Percentiles rank a stretch among this genome's conserved stretches.
These are phyloP conservation scores for Phascolomyces articulosus DNA, from an alignment of 371 early-diverging fungal species.

Conservation along the genomic window DNA sequence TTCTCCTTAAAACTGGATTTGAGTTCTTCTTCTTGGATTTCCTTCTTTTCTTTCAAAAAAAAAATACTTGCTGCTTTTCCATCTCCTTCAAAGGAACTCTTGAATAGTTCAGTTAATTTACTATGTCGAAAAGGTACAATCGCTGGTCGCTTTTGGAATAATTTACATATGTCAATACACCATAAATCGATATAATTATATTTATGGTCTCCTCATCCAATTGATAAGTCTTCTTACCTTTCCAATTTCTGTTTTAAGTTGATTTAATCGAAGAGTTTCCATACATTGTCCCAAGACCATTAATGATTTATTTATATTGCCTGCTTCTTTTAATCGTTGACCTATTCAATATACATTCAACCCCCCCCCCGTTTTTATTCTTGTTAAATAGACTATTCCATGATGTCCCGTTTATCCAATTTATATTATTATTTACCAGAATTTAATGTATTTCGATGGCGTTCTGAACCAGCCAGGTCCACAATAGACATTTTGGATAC, in stretches of 20 bases:
- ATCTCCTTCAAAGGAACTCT: constrained; percentile 69
- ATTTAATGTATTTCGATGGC: constrained; percentile 80
- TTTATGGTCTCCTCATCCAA: too few species aligned
- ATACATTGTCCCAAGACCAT: constrained; percentile 94
- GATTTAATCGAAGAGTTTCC: constrained; percentile 67
- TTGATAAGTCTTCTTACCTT: constrained; percentile 39
- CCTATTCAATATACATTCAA: constrained; percentile 30
- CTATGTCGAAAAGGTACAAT: constrained; percentile 74
- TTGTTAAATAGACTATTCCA: neutral
- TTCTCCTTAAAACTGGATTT: too few species aligned
- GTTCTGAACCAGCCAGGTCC: constrained; percentile 97
- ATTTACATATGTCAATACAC: too few species aligned
- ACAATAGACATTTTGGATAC: constrained; percentile 80
- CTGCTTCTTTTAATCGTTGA: constrained; percentile 89
- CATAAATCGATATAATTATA: too few species aligned
- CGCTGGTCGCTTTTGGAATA: constrained; percentile 31
- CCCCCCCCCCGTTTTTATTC: neutral
- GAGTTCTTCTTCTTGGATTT: too few species aligned
- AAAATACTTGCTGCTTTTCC: constrained; percentile 57
- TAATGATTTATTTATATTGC: constrained; percentile 93
- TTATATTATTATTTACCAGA: constrained; percentile 54
- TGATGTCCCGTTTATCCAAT: too few species aligned
- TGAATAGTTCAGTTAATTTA: constrained; percentile 73
- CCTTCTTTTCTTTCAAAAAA: too few species aligned
- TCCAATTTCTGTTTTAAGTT: constrained; percentile 39